Evolutionary conservation across 2,329 filamentous ascomycete genomes (phyloP).

Genomic region (Fusarium buharicum): DNA sequence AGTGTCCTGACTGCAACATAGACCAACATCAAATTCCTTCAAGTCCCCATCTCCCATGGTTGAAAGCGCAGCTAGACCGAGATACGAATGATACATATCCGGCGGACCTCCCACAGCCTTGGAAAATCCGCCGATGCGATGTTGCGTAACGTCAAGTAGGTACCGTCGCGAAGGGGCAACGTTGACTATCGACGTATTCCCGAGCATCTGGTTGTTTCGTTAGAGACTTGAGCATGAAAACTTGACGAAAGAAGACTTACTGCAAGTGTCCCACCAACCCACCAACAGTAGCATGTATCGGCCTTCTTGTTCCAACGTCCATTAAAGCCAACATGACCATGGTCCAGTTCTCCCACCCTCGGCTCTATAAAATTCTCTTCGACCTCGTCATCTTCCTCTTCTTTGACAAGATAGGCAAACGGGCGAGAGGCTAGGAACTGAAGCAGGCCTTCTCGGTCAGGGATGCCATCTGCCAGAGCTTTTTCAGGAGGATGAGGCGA

Average conservation of each 20-base stretch:
- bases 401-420: conserved; percentile 65
- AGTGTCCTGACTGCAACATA: conserved; percentile 77
- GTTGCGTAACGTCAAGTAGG: conserved; percentile 86
- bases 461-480: conserved; percentile 51
- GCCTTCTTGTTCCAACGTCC: conserved; percentile 90
- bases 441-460: conserved; percentile 48
- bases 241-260: conserved; percentile 45
- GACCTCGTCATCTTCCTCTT: conserved; percentile 59
- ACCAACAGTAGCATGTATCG: conserved; percentile 97
- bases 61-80: conserved; percentile 83
- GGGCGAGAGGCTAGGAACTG: conserved; percentile 74
- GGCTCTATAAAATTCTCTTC: conserved; percentile 53
- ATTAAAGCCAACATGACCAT: conserved; percentile 78
- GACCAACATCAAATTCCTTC: conserved; percentile 75
- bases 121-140: conserved; percentile 84
- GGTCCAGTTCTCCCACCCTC: conserved; percentile 49
- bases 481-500: conserved; percentile 26
- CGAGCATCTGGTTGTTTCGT: conserved; percentile 63
- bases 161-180: conserved; percentile 74
- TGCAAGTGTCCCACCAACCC: conserved; percentile 76
- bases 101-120: conserved; percentile 75
- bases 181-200: conserved; percentile 67
- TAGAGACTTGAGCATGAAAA: neutral
- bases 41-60: conserved; percentile 76
- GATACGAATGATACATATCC: conserved; percentile 88